These are phyloP conservation scores for Stygiomarasmius scandens DNA, from an alignment of 1,284 basidiomycete species.

Conservation along the genomic window DNA sequence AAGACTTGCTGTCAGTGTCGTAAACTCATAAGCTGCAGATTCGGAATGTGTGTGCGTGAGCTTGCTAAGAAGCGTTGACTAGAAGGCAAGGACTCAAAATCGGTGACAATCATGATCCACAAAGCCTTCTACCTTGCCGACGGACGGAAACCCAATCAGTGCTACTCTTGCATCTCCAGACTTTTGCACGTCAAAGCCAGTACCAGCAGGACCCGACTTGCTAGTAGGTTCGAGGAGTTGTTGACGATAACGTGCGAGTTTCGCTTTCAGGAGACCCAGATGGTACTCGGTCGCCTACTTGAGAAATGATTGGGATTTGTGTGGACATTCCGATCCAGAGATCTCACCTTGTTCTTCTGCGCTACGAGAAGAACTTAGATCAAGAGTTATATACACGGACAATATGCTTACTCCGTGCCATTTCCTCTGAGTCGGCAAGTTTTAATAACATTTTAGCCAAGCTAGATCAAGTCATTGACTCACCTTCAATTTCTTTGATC, in stretches of 20 bases:
- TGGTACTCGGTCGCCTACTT: conserved; percentile 90
- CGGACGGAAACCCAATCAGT: conserved; percentile 93
- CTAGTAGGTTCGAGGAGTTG: conserved; percentile 86
- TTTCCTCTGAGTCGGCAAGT: conserved; percentile 72
- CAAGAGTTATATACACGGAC: conserved; percentile 11
- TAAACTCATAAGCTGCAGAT: conserved; percentile 95
- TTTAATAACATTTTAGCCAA: conserved; percentile 2
- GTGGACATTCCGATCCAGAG: not conserved
- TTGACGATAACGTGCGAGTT: conserved; percentile 88
- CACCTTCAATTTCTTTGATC: conserved; percentile 95
- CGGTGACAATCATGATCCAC: not conserved
- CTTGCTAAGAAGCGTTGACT: conserved; percentile 92
- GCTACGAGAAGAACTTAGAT: conserved; percentile 46
- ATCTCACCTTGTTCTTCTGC: conserved; percentile 86
- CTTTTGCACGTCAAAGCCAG: conserved; percentile 94
- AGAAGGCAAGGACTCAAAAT: conserved; percentile 18
- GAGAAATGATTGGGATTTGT: conserved; percentile 7
- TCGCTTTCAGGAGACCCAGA: conserved; percentile 86
- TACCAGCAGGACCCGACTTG: conserved; percentile 81
- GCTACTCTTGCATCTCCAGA: conserved; percentile 93
- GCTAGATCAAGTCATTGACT: conserved; percentile 29
- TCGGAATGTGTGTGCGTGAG: conserved; percentile 90
- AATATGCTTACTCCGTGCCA: conserved; percentile 73
- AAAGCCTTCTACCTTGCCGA: conserved; percentile 70
- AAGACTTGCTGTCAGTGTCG: conserved; percentile 77